Evolutionary conservation across 108 stramenopile genomes (phyloP), one percentile per base, ranked within the genome.

Genomic region (Chaetoceros tenuissimus): DNA sequence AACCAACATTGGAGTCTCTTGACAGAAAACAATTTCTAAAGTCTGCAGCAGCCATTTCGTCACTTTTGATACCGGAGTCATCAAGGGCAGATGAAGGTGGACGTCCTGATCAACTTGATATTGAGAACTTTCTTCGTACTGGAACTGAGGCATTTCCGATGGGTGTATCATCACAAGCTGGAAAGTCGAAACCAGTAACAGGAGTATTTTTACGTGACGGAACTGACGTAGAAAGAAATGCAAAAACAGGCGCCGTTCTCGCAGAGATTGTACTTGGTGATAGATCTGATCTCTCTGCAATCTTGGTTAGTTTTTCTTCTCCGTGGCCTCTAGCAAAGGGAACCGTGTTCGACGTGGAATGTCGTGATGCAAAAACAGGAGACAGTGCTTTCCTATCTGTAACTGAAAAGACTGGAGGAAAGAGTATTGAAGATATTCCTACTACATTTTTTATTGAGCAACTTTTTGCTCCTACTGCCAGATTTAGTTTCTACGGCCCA

Each of bases 341-440:
- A 3, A 24, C 67, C 17, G 74, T 84, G 10, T 92, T 77, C 55
- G 89, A 92, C 65, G 78, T 92, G 0, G 89, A 92, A 70, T 79
- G 76, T 50, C 73, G 89, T 28, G 89, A 92, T 58, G 56, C 69
- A 0, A 72, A 74, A 22, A 84, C 89, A 3, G 89, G 89, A 18
- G 85, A 84, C 67, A 82, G 82, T 26, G 89, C 80, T 1, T 92
- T 85, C 55, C 24, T 92, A 31, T 85, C 89, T 2, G 89, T 90
- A 0, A 69, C 78, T 3, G 68, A 73, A 25, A 61, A 63, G 8
- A 51, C 46, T 0, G 53, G 44, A 23, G 85, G 82, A 13, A 82
- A 80, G 30, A 55, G 66, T 5, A 23, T 90, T 24, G 68, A 55
- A 24, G 82, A 86, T 23, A 56, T 90, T 50, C 70, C 76, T 40